Conservation (phyloP, 2,329 filamentous ascomycete genomes). For the Microdochium paspali region DNA sequence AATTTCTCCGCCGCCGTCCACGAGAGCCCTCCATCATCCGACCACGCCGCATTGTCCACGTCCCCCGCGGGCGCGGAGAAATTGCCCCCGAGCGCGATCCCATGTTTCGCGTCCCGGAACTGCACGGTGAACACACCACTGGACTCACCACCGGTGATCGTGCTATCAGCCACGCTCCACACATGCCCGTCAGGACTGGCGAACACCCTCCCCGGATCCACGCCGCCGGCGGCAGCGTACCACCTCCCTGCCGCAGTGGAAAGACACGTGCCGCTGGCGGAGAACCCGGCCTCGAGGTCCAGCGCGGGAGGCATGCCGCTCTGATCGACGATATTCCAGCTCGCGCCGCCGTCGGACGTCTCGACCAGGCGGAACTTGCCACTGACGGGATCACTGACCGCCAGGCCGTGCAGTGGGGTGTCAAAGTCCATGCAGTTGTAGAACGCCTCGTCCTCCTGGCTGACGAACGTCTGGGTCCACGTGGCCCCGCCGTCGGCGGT, state of each 20-base stretch:
- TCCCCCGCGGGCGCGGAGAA: slow-evolving; percentile 13
- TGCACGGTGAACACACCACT: slow-evolving; percentile 22
- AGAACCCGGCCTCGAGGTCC: slow-evolving; percentile 19
- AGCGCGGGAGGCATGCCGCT: slow-evolving; percentile 14
- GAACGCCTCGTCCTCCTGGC: slow-evolving; percentile 17
- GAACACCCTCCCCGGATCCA: slow-evolving; percentile 17
- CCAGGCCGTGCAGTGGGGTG: slow-evolving; percentile 12
- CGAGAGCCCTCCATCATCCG: slow-evolving; percentile 17
- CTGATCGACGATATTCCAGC: slow-evolving; percentile 15
- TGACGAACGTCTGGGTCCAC: slow-evolving; percentile 18
- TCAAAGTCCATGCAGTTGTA: slow-evolving; percentile 24
- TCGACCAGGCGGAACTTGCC: slow-evolving; percentile 21
- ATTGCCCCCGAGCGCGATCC: slow-evolving; percentile 21
- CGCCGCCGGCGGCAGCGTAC: slow-evolving; percentile 18
- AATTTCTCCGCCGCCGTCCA: slow-evolving; percentile 15
- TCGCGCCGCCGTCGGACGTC: slow-evolving; percentile 17
- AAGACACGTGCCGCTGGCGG: slow-evolving; percentile 23
- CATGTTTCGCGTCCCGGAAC: slow-evolving; percentile 15
- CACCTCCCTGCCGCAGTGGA: slow-evolving; percentile 14
- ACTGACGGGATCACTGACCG: slow-evolving; percentile 22
- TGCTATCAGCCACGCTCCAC: slow-evolving; percentile 16
- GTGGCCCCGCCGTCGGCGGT: slow-evolving; percentile 16
- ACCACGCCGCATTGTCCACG: slow-evolving; percentile 16
- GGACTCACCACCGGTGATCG: slow-evolving; percentile 15
- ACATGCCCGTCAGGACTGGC: slow-evolving; percentile 13